A percentile compares a stretch with the other conserved stretches of the same genome.
These are phyloP conservation scores for Lipomyces chichibuensis DNA, from an alignment of 805 yeast species.

Conservation along the genomic window DNA sequence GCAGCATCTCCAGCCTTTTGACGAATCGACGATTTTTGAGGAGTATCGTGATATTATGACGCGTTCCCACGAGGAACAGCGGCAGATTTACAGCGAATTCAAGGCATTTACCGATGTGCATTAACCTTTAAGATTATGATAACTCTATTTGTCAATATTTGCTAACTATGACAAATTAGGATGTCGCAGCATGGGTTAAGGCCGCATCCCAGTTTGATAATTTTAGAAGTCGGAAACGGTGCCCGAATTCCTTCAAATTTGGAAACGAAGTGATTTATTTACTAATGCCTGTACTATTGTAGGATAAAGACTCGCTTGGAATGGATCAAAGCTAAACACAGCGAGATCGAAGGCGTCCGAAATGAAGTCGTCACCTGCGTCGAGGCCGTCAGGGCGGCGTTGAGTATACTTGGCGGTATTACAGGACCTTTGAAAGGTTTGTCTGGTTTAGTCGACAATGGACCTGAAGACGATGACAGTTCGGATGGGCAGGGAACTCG, in stretches of 20 bases:
- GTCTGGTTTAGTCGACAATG: not conserved
- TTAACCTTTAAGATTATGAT: not conserved
- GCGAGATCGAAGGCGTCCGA: slow-evolving; percentile 21
- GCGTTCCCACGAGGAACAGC: slow-evolving; percentile 23
- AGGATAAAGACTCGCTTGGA: slow-evolving; percentile 23
- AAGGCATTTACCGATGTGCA: slow-evolving; percentile 18
- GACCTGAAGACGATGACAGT: not conserved
- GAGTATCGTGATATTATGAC: slow-evolving; percentile 24
- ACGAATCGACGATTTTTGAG: slow-evolving; percentile 13
- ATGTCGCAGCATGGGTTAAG: slow-evolving; percentile 21
- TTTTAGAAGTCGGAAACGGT: slow-evolving; percentile 30
- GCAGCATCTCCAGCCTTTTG: slow-evolving; percentile 2
- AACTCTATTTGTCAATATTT: not conserved
- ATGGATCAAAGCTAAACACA: slow-evolving; percentile 20
- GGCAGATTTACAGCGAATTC: slow-evolving; percentile 17
- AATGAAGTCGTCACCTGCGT: slow-evolving; percentile 22
- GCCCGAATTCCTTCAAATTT: not conserved
- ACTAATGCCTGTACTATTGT: slow-evolving; percentile 1
- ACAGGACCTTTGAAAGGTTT: not conserved
- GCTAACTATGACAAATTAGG: slow-evolving; percentile 4
- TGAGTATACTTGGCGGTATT: slow-evolving; percentile 16
- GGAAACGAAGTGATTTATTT: not conserved
- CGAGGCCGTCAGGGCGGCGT: slow-evolving; percentile 26
- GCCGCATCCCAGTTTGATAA: slow-evolving; percentile 23
- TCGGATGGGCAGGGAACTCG: not conserved